These are phyloP conservation scores for Elaeis oleifera DNA, from an alignment of 202 grass and related monocot genomes.

Conservation along the genomic window DNA sequence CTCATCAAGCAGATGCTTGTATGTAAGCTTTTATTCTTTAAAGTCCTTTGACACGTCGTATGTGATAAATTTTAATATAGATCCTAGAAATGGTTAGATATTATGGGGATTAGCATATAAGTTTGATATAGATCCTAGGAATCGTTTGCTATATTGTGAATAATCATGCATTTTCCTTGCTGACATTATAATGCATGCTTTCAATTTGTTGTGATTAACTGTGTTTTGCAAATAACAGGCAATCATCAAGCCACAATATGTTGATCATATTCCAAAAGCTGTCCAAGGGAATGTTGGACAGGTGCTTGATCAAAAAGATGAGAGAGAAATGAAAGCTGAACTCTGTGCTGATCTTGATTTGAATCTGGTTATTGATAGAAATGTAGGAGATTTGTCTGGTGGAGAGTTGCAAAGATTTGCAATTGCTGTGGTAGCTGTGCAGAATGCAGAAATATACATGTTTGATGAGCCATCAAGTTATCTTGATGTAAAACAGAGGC, in stretches of 20 bases:
- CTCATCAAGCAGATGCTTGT: no score
- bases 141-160: no score
- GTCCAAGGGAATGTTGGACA: constrained; percentile 96
- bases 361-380: constrained; percentile 92
- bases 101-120: no score
- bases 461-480: constrained; percentile 93
- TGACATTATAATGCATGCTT: not conserved
- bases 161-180: no score
- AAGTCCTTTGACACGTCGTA: no score
- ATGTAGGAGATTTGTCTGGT: constrained; percentile 87
- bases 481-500: constrained; percentile 89
- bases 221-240: constrained; percentile 33
- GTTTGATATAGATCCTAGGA: no score
- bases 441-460: constrained; percentile 93
- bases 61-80: no score
- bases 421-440: constrained; percentile 89
- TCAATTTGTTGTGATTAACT: not conserved
- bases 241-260: constrained; percentile 97
- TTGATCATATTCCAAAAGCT: constrained; percentile 92
- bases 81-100: no score
- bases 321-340: constrained; percentile 72
- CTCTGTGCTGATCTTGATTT: constrained; percentile 87
- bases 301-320: constrained; percentile 94
- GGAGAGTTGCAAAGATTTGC: constrained; percentile 90
- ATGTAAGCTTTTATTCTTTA: no score